Evolutionary conservation across 148 eudicot genomes (phyloP).

Genomic region (Dianthus caryophyllus): DNA sequence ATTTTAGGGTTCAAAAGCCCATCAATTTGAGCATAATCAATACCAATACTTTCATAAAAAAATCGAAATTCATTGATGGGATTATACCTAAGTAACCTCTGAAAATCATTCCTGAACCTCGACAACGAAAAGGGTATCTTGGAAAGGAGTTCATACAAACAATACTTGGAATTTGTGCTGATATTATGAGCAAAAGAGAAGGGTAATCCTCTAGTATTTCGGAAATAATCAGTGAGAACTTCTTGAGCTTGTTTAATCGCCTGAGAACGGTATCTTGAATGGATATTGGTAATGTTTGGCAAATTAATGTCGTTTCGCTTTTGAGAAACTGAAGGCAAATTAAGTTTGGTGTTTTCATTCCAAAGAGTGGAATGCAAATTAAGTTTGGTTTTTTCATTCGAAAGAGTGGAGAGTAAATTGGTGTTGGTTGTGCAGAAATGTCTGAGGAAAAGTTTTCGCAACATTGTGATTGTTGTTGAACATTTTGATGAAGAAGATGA

Average conservation of each 20-base stretch:
- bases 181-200: constrained; percentile 59
- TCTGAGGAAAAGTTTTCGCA: neutral
- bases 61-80: constrained; percentile 72
- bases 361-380: too few species aligned
- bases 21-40: constrained; percentile 34
- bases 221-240: constrained; percentile 61
- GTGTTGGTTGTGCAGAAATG: constrained; percentile 25
- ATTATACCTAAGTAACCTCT: constrained; percentile 55
- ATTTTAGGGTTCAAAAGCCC: constrained; percentile 32
- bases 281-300: constrained; percentile 39
- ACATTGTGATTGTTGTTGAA: neutral
- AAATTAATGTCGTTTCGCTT: neutral
- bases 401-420: too few species aligned
- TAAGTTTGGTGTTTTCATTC: too few species aligned
- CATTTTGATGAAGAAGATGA: neutral
- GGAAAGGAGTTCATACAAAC: constrained; percentile 35
- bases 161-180: constrained; percentile 31
- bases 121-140: constrained; percentile 32
- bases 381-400: too few species aligned
- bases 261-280: constrained; percentile 27
- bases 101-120: constrained; percentile 31
- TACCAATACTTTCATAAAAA: constrained; percentile 78
- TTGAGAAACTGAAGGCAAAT: too few species aligned
- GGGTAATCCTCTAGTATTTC: constrained; percentile 49
- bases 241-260: constrained; percentile 42